Base-by-base conservation (phyloP, 768 basidiomycete species). In the Amanita pseudoporphyria region DNA sequence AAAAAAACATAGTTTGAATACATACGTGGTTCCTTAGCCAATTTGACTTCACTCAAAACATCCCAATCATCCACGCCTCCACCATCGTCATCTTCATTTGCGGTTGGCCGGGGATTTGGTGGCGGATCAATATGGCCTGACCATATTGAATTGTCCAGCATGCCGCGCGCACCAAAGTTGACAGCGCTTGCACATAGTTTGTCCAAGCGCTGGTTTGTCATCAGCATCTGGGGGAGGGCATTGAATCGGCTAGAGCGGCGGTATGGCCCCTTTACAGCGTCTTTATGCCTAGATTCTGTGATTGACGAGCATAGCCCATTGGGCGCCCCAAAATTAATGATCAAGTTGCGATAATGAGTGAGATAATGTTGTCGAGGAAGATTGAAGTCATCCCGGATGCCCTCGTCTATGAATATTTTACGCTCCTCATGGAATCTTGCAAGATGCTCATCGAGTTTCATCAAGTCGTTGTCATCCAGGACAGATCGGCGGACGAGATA, bases 321-420 rank as follows among this genome's bases (percentile, higher is more conserved):
- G 0, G 63, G 67, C 2, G 62, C 54, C 2, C 63, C 63, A 51
- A 66, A 70, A 1, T 57, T 36, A 1, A 7, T 14, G 26, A 68
- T 66, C 1, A 58, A 22, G 0, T n/a, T n/a, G n/a, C n/a, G n/a
- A n/a, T n/a, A n/a, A n/a, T n/a, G n/a, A n/a, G n/a, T n/a, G n/a
- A n/a, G 41, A 0, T 66, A 56, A 18, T 70, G 69, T 37, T 71
- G 67, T 0, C 58, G 52, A 0, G 65, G 67, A 0, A 68, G 55
- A 1, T 56, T 61, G 19, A 64, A 58, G 0, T 54, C 51, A 2
- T 47, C 19, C 9, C 53, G 50, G 0, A 67, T 49, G 12, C 53
- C 55, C 0, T 35, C 10, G 0, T 40, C 50, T 3, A 31, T 31
- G 35, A 67, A 64, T 1, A 62, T 50, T 0, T 52, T 19, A 0